Evolutionary conservation across 2,329 filamentous ascomycete genomes (phyloP).

Genomic region (Thielaviopsis punctulata): DNA sequence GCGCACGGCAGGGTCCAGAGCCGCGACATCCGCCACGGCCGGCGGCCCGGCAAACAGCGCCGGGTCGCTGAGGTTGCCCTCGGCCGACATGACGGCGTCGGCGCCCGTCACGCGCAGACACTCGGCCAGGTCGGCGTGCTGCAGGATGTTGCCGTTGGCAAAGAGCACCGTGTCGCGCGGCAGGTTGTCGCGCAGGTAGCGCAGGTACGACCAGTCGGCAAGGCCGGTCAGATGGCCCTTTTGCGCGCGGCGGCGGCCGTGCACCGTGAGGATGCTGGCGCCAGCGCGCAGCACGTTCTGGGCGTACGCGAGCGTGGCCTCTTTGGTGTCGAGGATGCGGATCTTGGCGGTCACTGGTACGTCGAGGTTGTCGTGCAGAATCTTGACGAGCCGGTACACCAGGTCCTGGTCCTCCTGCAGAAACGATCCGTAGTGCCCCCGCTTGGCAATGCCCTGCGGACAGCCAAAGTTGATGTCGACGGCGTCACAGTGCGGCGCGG

Average conservation of each 20-base stretch:
- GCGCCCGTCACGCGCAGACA: slow-evolving; percentile 74
- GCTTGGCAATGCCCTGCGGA: slow-evolving; percentile 83
- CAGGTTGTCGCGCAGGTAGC: slow-evolving; percentile 65
- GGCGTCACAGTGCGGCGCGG: slow-evolving; percentile 79
- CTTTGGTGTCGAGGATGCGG: slow-evolving; percentile 67
- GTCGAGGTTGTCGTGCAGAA: slow-evolving; percentile 58
- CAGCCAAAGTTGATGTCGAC: slow-evolving; percentile 92
- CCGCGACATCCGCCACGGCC: slow-evolving; percentile 15
- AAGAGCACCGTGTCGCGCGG: slow-evolving; percentile 84
- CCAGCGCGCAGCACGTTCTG: slow-evolving; percentile 73
- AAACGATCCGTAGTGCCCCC: slow-evolving; percentile 85
- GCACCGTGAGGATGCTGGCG: slow-evolving; percentile 83
- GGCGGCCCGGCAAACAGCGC: slow-evolving; percentile 44
- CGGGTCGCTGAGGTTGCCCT: slow-evolving; percentile 86
- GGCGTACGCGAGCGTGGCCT: slow-evolving; percentile 78
- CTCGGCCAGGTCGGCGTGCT: slow-evolving; percentile 55
- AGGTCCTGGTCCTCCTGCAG: slow-evolving; percentile 82
- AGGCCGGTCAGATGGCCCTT: slow-evolving; percentile 91
- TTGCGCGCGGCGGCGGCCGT: slow-evolving; percentile 75
- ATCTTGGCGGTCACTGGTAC: slow-evolving; percentile 93
- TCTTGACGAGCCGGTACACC: slow-evolving; percentile 68
- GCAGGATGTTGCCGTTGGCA: slow-evolving; percentile 87
- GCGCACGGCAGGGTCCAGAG: slow-evolving; percentile 43
- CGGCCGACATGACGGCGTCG: slow-evolving; percentile 89
- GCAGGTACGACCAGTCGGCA: slow-evolving; percentile 79